Evolutionary conservation across 768 basidiomycete species (phyloP), one percentile per base, ranked within the genome.

Genomic region (Pisolithus orientalis): DNA sequence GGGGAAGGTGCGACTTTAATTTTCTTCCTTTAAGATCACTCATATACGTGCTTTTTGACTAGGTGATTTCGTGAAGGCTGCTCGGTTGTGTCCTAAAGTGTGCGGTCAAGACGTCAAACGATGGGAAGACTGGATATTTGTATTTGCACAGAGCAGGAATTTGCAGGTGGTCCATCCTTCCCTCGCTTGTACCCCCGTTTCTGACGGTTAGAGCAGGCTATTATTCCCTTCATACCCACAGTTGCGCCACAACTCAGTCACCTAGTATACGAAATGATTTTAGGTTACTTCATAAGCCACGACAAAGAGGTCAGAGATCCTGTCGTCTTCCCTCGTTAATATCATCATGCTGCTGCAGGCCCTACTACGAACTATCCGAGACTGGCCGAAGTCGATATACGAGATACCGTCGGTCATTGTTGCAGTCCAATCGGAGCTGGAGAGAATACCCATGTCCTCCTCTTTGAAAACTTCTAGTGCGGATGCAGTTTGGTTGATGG

Each of bases 81-180:
- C 95, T 0, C 70, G 75, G 8, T 69, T 96, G 25, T 85, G 84
- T 59, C 85, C 91, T 0, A 93, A 89, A 64, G 91, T 97, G 6
- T 88, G 95, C 57, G 85, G 80, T 4, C 81, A 82, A 42, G 82
- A 95, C 59, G 69, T 77, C 10, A 85, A 83, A 61, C 77, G 80
- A n/a, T 99, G 96, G 96, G 94, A 97, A 63, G 82, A 87, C 59
- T 96, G 90, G 90, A 89, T 97, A 62, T 95, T 96, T 61, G 72
- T 80, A 13, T 98, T 95, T 64, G 88, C 87, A 1, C 83, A 92
- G 65, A 80, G 85, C 59, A 77, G 80, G 25, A 84, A 92, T 52
- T 71, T 97, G 14, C 83, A 88, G 68, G 93, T 90, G 54, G 24
- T 79, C 67, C 21, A 2, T 42, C 9, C 10, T 8, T 9, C n/a